These are phyloP conservation scores for maize (Zea mays) DNA, from an alignment of 176 grass and related monocot genomes.

Conservation along the genomic window DNA sequence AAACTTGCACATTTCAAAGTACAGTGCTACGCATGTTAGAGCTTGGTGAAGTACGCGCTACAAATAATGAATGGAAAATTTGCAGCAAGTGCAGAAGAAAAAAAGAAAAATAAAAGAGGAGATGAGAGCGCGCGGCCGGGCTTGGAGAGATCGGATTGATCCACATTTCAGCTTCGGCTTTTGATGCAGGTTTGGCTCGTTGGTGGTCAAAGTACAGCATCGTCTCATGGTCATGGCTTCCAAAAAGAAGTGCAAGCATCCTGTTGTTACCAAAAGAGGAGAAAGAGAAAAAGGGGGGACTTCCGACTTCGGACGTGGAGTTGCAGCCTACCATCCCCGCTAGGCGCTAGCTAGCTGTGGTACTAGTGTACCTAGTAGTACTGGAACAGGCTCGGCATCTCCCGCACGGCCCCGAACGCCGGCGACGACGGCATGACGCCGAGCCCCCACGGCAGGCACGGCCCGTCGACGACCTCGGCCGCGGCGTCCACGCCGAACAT, in stretches of 20 bases:
- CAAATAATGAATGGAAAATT: background rate
- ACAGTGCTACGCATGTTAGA: background rate
- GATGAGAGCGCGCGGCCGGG: background rate
- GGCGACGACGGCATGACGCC: conserved; percentile 68
- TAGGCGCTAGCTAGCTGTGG: conserved; percentile 24
- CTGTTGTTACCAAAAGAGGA: conserved; percentile 43
- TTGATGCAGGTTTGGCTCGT: conserved; percentile 49
- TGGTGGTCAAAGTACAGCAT: conserved; percentile 55
- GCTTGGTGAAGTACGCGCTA: background rate
- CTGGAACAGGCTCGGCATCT: conserved; percentile 74
- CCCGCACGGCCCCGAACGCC: conserved; percentile 60
- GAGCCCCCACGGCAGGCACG: conserved; percentile 78
- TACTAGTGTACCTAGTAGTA: conserved; percentile 80
- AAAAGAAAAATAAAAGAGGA: no score
- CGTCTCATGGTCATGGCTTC: conserved; percentile 38
- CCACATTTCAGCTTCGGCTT: conserved; percentile 47
- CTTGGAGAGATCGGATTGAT: conserved; percentile 26
- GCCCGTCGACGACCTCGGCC: conserved; percentile 40
- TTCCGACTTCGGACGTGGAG: background rate
- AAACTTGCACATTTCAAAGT: background rate
- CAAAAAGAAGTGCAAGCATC: conserved; percentile 58
- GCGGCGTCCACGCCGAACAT: conserved; percentile 57
- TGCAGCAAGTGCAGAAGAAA: background rate
- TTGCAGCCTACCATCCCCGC: background rate
- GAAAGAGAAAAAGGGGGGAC: background rate